Evolutionary conservation across 129 eudicot genomes (phyloP), one percentile per base, ranked within the genome.

Genomic region (Pittosporum tobira): DNA sequence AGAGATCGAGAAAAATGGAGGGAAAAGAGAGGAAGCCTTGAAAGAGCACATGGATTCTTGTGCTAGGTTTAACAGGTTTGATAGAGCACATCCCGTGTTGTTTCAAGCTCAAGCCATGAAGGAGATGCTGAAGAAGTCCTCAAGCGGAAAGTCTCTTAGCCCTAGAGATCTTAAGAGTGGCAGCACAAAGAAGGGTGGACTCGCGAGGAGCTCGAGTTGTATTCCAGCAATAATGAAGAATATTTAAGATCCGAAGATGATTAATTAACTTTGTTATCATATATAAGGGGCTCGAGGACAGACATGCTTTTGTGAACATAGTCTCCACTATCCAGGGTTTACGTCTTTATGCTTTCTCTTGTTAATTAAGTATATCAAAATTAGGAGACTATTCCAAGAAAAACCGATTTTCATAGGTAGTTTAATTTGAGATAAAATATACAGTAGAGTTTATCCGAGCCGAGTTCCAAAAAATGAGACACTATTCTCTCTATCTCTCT

Each of bases 71-170:
- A 91, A 86, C 38, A 55, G 83, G 66, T 65, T 91, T 30, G 98
- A 87, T 1, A 74, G 90, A 62, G 81, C 90, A 0, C 75, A 83
- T 62, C 98, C 98, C 0, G 90, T 78, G 51, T 68, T 91, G 59
- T 87, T 66, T 44, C 98, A 91, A 61, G 98, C 90, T 6, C 82
- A 86, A 5, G 95, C 89, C 0, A 81, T 87, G 87, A 83, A 79
- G 55, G 80, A 91, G 65, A 59, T 90, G 23, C 37, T 90, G 70
- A 80, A 78, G 73, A 86, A 73, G 58, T 82, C 62, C 27, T 10
- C 63, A 8, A 70, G 94, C 57, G 81, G 65, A 0, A 83, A 83
- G 34, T 80, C 84, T 1, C 70, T 80, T 21, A 83, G 94, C 71
- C 88, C 89, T 47, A 75, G 81, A 42, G 89, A 78, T 62, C 64